phyloP scores from a whole-genome alignment of 495 filamentous ascomycete species.

The Podospora sp. region DNA sequence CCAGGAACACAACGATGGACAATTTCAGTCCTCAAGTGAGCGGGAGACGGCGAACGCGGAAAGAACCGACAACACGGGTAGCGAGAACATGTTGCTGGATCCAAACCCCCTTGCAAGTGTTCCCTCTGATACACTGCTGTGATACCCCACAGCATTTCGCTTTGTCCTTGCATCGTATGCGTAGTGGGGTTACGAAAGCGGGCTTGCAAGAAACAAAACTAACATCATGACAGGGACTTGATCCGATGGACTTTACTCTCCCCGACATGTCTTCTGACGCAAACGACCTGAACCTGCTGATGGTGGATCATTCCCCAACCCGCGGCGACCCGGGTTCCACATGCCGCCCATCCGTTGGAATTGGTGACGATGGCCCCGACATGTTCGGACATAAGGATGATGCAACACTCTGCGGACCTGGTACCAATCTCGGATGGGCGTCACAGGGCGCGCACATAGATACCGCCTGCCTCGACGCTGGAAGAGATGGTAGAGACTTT shows the following conservation, averaged over 20 bases:
- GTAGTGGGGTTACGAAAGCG: too few species aligned
- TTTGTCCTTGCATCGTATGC: too few species aligned
- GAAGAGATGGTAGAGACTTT: background rate
- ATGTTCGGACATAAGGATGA: constrained; percentile 10
- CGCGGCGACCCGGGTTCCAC: too few species aligned
- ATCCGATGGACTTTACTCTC: constrained; percentile 15
- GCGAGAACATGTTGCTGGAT: constrained; percentile 4
- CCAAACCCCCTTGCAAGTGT: constrained; percentile 1
- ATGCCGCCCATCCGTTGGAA: too few species aligned
- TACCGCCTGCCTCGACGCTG: background rate
- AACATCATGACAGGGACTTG: constrained; percentile 5
- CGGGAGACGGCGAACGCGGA: background rate
- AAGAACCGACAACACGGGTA: background rate
- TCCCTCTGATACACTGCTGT: background rate
- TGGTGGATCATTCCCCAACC: background rate
- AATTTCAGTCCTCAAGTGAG: background rate
- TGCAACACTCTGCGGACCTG: constrained; percentile 9
- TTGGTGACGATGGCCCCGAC: too few species aligned
- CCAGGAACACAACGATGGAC: background rate
- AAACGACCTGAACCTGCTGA: constrained; percentile 6
- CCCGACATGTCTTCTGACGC: constrained; percentile 15
- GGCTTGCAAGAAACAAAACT: background rate
- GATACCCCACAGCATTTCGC: too few species aligned
- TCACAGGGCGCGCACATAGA: background rate
- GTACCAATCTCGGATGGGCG: constrained; percentile 3